Base-by-base conservation (phyloP, 1,139 yeast genomes). In the Hansenula sp. region DNA sequence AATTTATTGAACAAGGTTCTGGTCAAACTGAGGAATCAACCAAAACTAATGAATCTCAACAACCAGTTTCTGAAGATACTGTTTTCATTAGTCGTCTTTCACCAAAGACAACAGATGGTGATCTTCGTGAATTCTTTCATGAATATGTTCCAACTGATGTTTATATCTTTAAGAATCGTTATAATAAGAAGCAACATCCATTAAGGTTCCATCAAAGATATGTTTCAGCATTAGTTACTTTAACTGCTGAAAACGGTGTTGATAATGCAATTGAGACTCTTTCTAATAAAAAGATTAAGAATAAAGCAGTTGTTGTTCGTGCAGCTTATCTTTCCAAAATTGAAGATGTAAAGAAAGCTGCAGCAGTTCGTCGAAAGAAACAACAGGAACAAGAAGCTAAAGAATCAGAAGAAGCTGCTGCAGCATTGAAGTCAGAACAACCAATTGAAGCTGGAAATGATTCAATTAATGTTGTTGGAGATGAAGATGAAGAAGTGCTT, bases 151-250 rank as follows among this genome's bases (percentile, higher is more conserved):
- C 82, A 10, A 62, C 65, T 22, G 75, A 72, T 31, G 67, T 75
- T 32, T 69, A 66, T 56, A 66, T 78, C 36, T 70, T 66, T 52
- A 71, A 65, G 53, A 65, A 65, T 40, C 61, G 59, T 39, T 52
- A 46, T 43, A 47, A 44, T 44, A 48, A 46, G 40, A 19, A 17
- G 8, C 29, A 21, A 14, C 44, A 39, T 16, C 61, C 57, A 38
- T 54, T 58, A 39, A 56, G 51, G 43, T 57, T 55, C 37, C 55
- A 50, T 21, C 57, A 63, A 21, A 56, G 61, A 17, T 57, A 59
- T 42, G 71, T 71, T 13, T 73, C 77, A 42, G 86, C 82, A 1
- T 66, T 82, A 50, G 75, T 79, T 32, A 73, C 72, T 21, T 64
- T 81, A 42, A 67, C 70, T 25, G 64, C 66, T 12, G 67, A 63